A percentile compares a stretch with the other conserved stretches of the same genome.
Evolutionary conservation across 202 grass and related monocot species (phyloP).

Genomic region (Panicum hallii): DNA sequence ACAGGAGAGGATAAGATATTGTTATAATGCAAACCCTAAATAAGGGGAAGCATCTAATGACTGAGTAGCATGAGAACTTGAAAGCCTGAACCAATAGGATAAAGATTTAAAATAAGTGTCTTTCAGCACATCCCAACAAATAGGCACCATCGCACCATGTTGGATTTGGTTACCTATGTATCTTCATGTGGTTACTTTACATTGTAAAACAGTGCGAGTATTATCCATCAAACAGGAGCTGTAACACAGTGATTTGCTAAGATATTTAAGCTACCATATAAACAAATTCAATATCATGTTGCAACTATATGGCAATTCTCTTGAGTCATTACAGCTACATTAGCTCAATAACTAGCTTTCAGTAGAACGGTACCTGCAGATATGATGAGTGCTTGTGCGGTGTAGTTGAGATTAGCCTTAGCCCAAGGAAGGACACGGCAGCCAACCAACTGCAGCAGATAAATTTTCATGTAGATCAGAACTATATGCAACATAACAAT

Average conservation of each 20-base stretch:
- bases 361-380: slow-evolving; percentile 68
- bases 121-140: slow-evolving; percentile 8
- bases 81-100: neutral
- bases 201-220: neutral
- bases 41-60: neutral
- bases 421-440: slow-evolving; percentile 96
- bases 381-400: slow-evolving; percentile 93
- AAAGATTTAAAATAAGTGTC: neutral
- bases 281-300: neutral
- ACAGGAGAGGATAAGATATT: slow-evolving; percentile 20
- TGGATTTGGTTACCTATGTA: neutral
- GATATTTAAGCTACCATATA: neutral
- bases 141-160: neutral
- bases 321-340: neutral
- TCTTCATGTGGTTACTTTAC: neutral
- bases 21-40: neutral
- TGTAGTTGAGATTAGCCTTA: slow-evolving; percentile 95
- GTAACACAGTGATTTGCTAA: neutral
- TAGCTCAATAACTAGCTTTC: slow-evolving; percentile 5
- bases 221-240: neutral
- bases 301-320: neutral
- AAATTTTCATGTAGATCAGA: slow-evolving; percentile 32
- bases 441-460: slow-evolving; percentile 67
- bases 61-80: neutral
- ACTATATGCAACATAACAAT: slow-evolving; percentile 13